These are phyloP conservation scores for Tuber borchii DNA, from an alignment of 495 filamentous ascomycete genomes.

Conservation along the genomic window DNA sequence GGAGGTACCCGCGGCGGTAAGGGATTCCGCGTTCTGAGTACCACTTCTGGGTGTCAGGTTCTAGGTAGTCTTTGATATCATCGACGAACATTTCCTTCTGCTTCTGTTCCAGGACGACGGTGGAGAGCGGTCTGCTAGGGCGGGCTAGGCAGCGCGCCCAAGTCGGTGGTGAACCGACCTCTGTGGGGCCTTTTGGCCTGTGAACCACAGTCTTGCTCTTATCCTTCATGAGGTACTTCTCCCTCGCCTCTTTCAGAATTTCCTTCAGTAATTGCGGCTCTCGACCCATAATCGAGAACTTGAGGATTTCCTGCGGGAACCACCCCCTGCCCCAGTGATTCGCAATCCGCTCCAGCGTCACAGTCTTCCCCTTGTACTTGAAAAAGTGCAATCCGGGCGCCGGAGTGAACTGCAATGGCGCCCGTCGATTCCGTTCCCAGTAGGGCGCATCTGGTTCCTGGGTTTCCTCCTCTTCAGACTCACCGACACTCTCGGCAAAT, in stretches of 20 bases:
- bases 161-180: conserved; percentile 26
- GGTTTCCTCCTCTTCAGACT: conserved; percentile 18
- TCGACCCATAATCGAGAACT: conserved; percentile 29
- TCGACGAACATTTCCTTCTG: conserved; percentile 65
- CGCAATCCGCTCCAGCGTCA: conserved; percentile 20
- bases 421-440: conserved; percentile 26
- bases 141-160: conserved; percentile 43
- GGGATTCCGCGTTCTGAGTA: conserved; percentile 81
- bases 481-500: conserved; percentile 17
- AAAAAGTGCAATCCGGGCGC: conserved; percentile 29
- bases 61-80: conserved; percentile 85
- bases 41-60: conserved; percentile 64
- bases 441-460: conserved; percentile 10
- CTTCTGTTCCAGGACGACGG: conserved; percentile 69
- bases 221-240: conserved; percentile 26
- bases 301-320: conserved; percentile 31
- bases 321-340: conserved; percentile 26
- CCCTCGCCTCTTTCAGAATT: conserved; percentile 27
- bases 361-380: conserved; percentile 21
- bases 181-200: conserved; percentile 26
- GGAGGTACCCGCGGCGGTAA: conserved; percentile 84
- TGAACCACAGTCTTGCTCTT: conserved; percentile 34
- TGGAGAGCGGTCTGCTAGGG: conserved; percentile 68
- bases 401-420: conserved; percentile 32
- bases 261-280: conserved; percentile 24